These are phyloP conservation scores for Coemansia interrupta DNA, from an alignment of 192 early-diverging fungal species.

Conservation along the genomic window DNA sequence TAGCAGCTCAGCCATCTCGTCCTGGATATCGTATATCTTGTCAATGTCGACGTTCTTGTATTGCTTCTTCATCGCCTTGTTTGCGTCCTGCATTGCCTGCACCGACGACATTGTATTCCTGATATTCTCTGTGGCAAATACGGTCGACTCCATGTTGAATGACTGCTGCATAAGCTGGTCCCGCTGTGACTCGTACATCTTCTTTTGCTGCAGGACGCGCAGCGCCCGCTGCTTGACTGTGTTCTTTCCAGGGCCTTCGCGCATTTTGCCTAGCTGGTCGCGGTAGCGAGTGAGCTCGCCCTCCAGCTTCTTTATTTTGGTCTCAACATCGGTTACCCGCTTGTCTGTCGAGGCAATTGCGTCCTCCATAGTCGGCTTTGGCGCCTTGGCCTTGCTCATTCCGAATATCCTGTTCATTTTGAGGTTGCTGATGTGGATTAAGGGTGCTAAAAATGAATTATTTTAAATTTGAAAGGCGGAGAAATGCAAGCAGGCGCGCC, in stretches of 20 bases:
- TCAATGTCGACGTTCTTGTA: constrained; percentile 93
- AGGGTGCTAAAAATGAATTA: background rate
- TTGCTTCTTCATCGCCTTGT: constrained; percentile 92
- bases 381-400: constrained; percentile 71
- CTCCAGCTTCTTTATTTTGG: constrained; percentile 92
- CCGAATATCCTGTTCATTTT: constrained; percentile 93
- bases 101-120: constrained; percentile 95
- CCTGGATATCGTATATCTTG: constrained; percentile 91
- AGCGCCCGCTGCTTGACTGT: constrained; percentile 90
- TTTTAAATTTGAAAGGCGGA: background rate
- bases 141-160: constrained; percentile 98
- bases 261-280: constrained; percentile 94
- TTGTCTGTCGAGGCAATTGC: constrained; percentile 82
- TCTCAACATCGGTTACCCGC: constrained; percentile 82
- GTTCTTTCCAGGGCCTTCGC: constrained; percentile 84
- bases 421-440: background rate
- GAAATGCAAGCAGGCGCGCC: background rate
- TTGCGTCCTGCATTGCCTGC: constrained; percentile 94
- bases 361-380: constrained; percentile 84
- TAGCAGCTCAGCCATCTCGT: constrained; percentile 97
- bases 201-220: constrained; percentile 88
- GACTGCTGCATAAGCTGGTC: constrained; percentile 94
- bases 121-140: constrained; percentile 89
- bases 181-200: constrained; percentile 90
- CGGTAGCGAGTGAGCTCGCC: constrained; percentile 85